Percentiles rank a stretch among this genome's conserved stretches.
Evolutionary conservation across 2,329 filamentous ascomycete species (phyloP).

Genomic region (Aspergillus melleus): DNA sequence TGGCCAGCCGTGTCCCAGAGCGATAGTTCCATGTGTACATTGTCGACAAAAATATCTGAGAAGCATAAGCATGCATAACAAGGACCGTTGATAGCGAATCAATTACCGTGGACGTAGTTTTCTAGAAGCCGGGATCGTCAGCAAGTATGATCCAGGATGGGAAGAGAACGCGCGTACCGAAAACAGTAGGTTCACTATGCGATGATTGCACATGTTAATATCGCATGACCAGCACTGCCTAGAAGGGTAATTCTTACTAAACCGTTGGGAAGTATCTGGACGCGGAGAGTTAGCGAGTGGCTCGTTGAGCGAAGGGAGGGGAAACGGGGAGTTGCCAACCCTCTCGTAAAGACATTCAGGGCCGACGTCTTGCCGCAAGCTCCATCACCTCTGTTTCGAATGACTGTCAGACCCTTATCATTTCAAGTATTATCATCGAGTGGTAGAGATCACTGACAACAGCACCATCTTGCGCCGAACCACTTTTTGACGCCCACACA

Average conservation of each 20-base stretch:
- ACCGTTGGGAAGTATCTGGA: constrained; percentile 92
- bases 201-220: constrained; percentile 22
- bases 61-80: constrained; percentile 20
- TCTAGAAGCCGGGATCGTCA: constrained; percentile 54
- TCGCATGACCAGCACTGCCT: not conserved
- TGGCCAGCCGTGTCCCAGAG: constrained; percentile 98
- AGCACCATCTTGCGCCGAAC: constrained; percentile 96
- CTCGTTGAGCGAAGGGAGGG: constrained; percentile 2
- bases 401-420: constrained; percentile 21
- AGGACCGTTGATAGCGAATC: not conserved
- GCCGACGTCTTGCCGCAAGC: constrained; percentile 96
- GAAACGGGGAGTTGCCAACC: constrained; percentile 55
- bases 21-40: constrained; percentile 92
- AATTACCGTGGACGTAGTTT: constrained; percentile 94
- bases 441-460: constrained; percentile 55
- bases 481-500: constrained; percentile 75
- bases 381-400: constrained; percentile 73
- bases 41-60: constrained; percentile 95
- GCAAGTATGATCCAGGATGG: constrained; percentile 11
- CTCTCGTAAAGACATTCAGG: constrained; percentile 97
- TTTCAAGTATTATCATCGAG: not conserved
- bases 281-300: constrained; percentile 18
- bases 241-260: constrained; percentile 60
- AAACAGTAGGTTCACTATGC: constrained; percentile 83
- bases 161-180: constrained; percentile 52